Evolutionary conservation across 257 asterid species (phyloP).

Genomic region (Eucommia ulmoides): DNA sequence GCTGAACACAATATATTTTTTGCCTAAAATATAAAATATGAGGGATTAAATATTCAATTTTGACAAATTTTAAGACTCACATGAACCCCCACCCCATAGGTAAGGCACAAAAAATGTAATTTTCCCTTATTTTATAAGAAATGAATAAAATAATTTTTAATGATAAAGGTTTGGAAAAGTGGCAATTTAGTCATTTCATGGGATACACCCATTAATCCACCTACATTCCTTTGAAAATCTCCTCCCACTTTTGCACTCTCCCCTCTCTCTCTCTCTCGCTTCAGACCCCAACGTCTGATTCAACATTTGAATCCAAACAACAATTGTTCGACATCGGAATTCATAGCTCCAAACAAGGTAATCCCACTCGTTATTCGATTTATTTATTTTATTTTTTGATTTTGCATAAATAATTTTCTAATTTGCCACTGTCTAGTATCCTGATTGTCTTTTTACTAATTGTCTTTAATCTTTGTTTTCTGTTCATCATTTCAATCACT

Average conservation of each 20-base stretch:
- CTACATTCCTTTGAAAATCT: background rate
- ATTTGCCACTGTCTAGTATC: conserved; percentile 14
- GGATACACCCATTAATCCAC: background rate
- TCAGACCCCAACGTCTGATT: background rate
- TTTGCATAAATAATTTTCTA: background rate
- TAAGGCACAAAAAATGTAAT: too few relatives aligned
- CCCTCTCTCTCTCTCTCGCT: background rate
- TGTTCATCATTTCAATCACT: background rate
- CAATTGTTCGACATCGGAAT: background rate
- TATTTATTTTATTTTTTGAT: background rate
- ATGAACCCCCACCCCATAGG: too few relatives aligned
- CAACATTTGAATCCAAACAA: background rate
- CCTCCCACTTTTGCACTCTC: background rate
- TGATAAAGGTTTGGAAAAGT: too few relatives aligned
- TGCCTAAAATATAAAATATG: too few relatives aligned
- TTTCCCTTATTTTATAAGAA: too few relatives aligned
- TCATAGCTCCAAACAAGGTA: background rate
- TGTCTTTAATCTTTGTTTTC: conserved; percentile 17
- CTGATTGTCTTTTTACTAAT: conserved; percentile 3
- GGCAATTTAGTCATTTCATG: conserved; percentile 1
- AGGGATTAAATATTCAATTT: too few relatives aligned
- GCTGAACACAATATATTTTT: too few relatives aligned
- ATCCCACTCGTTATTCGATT: background rate
- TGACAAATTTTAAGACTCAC: too few relatives aligned
- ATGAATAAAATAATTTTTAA: too few relatives aligned